Conservation (phyloP, 768 basidiomycete species). For the Hygrophorus russula region DNA sequence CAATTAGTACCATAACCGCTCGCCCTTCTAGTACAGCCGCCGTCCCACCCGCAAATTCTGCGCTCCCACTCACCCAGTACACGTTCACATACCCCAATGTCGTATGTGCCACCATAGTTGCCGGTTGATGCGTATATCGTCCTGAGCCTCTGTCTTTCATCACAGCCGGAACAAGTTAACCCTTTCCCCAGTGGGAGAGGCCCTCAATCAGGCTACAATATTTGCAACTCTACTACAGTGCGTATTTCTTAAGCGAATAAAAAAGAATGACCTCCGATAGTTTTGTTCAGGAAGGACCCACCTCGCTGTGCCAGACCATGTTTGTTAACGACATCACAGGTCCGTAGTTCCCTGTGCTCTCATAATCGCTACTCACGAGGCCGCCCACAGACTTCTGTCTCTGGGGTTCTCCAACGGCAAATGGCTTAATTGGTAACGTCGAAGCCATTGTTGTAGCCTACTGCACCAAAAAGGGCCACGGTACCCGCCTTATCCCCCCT, state of each 20-base stretch:
- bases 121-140: neutral
- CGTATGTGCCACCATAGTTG: neutral
- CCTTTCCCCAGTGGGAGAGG: conserved; percentile 26
- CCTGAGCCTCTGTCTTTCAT: neutral
- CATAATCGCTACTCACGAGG: conserved; percentile 1
- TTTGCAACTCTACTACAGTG: conserved; percentile 50
- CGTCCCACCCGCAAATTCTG: too few relatives aligned
- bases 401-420: conserved; percentile 44
- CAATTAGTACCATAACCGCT: too few relatives aligned
- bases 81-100: conserved; percentile 2
- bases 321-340: conserved; percentile 42
- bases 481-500: conserved; percentile 62
- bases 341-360: conserved; percentile 10
- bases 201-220: conserved; percentile 45
- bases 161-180: conserved; percentile 9
- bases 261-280: neutral
- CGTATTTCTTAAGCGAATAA: conserved; percentile 15
- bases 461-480: conserved; percentile 63
- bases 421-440: conserved; percentile 46
- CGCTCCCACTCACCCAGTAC: conserved; percentile 3
- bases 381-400: conserved; percentile 51
- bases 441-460: conserved; percentile 68
- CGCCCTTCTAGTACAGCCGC: too few relatives aligned
- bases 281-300: conserved; percentile 20
- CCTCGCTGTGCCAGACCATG: conserved; percentile 43